Base-by-base conservation (phyloP, 768 basidiomycete species). In the Erythrobasidium yunnanense region DNA sequence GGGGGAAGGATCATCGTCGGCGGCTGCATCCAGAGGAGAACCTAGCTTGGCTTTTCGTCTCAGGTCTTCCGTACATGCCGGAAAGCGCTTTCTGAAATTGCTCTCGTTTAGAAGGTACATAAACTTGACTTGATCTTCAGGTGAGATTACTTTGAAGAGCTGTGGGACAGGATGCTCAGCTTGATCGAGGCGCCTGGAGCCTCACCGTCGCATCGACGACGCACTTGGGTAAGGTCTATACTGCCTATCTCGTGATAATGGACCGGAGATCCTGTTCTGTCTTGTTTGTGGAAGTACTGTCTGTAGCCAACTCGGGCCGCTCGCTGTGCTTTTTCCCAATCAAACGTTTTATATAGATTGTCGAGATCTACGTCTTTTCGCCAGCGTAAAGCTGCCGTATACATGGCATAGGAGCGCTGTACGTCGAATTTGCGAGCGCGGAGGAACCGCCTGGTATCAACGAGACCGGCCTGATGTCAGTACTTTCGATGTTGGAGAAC, bases 351-450 rank as follows among this genome's bases (percentile, higher is more conserved):
- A 74, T 83, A 89, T 13, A 89, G 77, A n/a, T 79, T 78, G 30
- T 82, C 80, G 1, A 90, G 83, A 32, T 82, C 74, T 71, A 85
- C 78, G 71, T 81, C 76, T 70, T 78, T 78, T 67, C 87, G 78
- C 89, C 89, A 91, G 3, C 79, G 78, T 71, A 85, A 83, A 0
- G 85, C 78, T 17, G 81, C 80, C 1, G 82, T 75, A 72, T 89
- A 89, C 73, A 90, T 87, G 67, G 82, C 81, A 75, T 82, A 78
- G 0, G 88, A 87, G 66, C 82, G 81, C 20, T 75, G 70, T 15
- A 80, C 77, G 66, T 87, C 81, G 73, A 84, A 90, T 65, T 79
- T 79, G 66, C 89, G 80, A 4, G 89, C 89, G n/a, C 87, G 82
- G 1, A 90, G 81, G 73, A 89, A 90, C 11, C 89, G 86, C 25